These are phyloP conservation scores for Oryza nivara DNA, from an alignment of 176 grass and related monocot species.

Conservation along the genomic window DNA sequence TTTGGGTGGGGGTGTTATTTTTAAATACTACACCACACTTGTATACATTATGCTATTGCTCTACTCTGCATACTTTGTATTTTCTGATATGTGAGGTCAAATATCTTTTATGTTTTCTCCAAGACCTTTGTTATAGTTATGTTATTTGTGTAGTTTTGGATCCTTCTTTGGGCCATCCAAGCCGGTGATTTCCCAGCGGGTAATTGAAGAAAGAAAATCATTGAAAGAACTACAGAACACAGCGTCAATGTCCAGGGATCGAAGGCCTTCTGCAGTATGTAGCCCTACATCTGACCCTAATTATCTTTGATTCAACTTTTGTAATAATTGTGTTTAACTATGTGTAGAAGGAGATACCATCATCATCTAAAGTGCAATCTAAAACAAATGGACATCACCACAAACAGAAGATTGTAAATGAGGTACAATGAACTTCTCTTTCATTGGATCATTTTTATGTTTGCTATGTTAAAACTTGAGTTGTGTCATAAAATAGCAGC, in stretches of 20 bases:
- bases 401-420: constrained; percentile 70
- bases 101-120: neutral
- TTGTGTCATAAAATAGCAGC: constrained; percentile 45
- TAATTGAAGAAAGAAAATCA: constrained; percentile 93
- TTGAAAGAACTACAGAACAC: constrained; percentile 67
- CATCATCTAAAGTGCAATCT: constrained; percentile 54
- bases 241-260: constrained; percentile 31
- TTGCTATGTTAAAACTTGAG: constrained; percentile 35
- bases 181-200: constrained; percentile 78
- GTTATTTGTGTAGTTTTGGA: constrained; percentile 70
- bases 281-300: constrained; percentile 14
- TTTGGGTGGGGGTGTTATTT: neutral
- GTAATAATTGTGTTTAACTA: constrained; percentile 13
- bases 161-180: constrained; percentile 97
- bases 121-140: neutral
- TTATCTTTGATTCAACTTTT: constrained; percentile 27
- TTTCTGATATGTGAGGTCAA: neutral
- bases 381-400: constrained; percentile 56
- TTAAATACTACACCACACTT: neutral
- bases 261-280: constrained; percentile 51
- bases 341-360: constrained; percentile 63
- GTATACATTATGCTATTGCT: constrained; percentile 6
- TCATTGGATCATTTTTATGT: constrained; percentile 36
- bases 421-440: constrained; percentile 57
- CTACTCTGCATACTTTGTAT: neutral